A percentile compares a stretch with the other conserved stretches of the same genome.
These are phyloP conservation scores for Monilinia aucupariae DNA, from an alignment of 2,329 filamentous ascomycete species.

Conservation along the genomic window DNA sequence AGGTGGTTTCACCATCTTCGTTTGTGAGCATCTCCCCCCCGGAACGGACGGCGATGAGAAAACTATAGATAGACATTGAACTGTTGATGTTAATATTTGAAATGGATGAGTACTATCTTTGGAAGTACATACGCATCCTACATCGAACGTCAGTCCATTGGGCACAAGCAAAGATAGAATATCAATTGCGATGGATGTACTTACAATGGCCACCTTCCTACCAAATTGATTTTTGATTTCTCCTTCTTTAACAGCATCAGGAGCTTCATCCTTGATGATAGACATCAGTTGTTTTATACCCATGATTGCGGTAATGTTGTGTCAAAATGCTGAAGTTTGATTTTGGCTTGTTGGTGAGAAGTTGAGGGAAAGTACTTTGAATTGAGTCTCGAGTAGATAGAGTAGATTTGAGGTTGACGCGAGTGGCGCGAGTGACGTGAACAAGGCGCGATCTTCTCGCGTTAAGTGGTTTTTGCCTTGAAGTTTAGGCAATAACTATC, in stretches of 20 bases:
- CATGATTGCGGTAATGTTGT: constrained; percentile 40
- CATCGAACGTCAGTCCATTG: constrained; percentile 21
- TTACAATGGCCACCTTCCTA: constrained; percentile 92
- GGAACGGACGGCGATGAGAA: constrained; percentile 93
- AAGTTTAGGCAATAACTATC: neutral
- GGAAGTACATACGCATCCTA: constrained; percentile 51
- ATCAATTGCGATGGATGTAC: constrained; percentile 35
- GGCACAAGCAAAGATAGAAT: neutral
- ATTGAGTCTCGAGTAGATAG: neutral
- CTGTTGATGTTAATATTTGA: constrained; percentile 39
- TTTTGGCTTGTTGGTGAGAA: constrained; percentile 9
- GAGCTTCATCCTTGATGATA: constrained; percentile 86
- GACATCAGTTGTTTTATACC: constrained; percentile 69
- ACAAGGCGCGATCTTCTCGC: constrained; percentile 16
- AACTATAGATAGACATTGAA: constrained; percentile 99
- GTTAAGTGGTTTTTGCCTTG: constrained; percentile 21
- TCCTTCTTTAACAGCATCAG: constrained; percentile 90
- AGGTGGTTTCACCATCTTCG: constrained; percentile 93
- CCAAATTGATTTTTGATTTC: constrained; percentile 99
- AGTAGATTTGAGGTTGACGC: constrained; percentile 11
- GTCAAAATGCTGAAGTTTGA: neutral
- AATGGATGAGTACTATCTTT: neutral
- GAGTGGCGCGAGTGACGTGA: constrained; percentile 13
- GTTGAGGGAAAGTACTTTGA: constrained; percentile 4
- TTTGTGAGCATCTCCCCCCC: constrained; percentile 95